Conservation (phyloP, 495 filamentous ascomycete genomes). For the Penicillium lividum region DNA sequence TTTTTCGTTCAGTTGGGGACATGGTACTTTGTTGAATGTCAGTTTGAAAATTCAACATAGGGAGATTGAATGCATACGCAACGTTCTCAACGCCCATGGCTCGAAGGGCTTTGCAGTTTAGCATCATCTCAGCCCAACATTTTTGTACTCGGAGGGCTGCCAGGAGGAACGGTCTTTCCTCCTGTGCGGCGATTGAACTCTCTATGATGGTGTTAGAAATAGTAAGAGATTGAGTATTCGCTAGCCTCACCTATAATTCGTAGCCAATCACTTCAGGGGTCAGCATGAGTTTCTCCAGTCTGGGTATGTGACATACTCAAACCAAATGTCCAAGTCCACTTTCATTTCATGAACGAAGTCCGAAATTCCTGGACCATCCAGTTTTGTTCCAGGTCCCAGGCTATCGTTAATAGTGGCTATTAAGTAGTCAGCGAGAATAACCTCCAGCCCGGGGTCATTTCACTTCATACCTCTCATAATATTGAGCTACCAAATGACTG, state of each 20-base stretch:
- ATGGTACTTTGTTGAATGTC: constrained; percentile 30
- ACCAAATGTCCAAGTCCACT: constrained; percentile 49
- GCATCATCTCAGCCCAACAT: constrained; percentile 52
- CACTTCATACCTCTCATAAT: constrained; percentile 37
- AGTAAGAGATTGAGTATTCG: no score
- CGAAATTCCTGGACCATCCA: constrained; percentile 32
- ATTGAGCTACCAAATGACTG: constrained; percentile 32
- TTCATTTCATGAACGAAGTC: constrained; percentile 48
- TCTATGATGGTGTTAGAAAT: constrained; percentile 17
- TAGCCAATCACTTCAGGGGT: constrained; percentile 41
- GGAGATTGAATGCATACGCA: constrained; percentile 26
- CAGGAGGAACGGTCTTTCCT: constrained; percentile 39
- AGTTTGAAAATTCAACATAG: background rate
- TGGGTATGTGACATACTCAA: constrained; percentile 33
- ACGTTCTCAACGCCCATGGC: constrained; percentile 52
- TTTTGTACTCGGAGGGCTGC: constrained; percentile 45
- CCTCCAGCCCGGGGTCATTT: background rate
- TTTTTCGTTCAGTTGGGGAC: constrained; percentile 41
- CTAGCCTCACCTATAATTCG: constrained; percentile 40
- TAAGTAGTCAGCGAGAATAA: background rate
- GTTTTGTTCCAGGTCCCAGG: constrained; percentile 19
- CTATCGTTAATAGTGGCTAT: constrained; percentile 39
- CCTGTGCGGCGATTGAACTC: constrained; percentile 16
- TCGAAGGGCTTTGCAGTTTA: constrained; percentile 50
- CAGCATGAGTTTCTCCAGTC: constrained; percentile 5